phyloP scores from a whole-genome alignment of 306 rosid genomes.

The Casuarina glauca region DNA sequence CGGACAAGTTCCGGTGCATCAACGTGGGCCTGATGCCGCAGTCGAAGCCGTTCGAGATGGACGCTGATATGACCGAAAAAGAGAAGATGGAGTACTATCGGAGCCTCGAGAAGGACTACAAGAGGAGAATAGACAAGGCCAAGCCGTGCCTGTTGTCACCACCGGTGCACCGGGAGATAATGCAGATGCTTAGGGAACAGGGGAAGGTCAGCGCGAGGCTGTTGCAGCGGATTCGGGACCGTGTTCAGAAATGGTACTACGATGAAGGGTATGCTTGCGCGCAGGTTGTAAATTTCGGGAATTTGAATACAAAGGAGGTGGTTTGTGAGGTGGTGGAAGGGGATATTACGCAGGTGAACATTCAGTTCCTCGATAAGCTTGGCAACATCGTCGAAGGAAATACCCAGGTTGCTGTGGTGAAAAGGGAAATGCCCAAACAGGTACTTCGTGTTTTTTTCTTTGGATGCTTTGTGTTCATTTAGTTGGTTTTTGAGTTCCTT shows the following conservation, averaged over 20 bases:
- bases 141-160: slow-evolving; percentile 73
- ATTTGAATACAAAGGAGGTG: slow-evolving; percentile 87
- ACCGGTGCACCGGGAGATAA: slow-evolving; percentile 61
- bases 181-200: slow-evolving; percentile 63
- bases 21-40: slow-evolving; percentile 82
- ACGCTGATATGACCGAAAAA: slow-evolving; percentile 88
- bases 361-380: slow-evolving; percentile 91
- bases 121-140: slow-evolving; percentile 74
- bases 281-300: slow-evolving; percentile 95
- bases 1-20: slow-evolving; percentile 83
- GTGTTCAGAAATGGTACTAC: slow-evolving; percentile 96
- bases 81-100: slow-evolving; percentile 73
- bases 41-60: slow-evolving; percentile 85
- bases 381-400: slow-evolving; percentile 93
- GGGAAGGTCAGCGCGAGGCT: slow-evolving; percentile 88
- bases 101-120: slow-evolving; percentile 84
- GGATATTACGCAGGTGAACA: slow-evolving; percentile 74
- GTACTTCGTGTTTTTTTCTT: slow-evolving; percentile 30
- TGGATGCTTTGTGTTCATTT: neutral
- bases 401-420: slow-evolving; percentile 70
- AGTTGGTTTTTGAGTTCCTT: neutral
- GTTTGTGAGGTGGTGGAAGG: slow-evolving; percentile 99
- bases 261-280: slow-evolving; percentile 97
- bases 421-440: slow-evolving; percentile 87
- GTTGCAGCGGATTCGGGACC: slow-evolving; percentile 84